Evolutionary conservation across 257 asterid species (phyloP), one percentile per base, ranked within the genome.

Genomic region (Solanum okadae): DNA sequence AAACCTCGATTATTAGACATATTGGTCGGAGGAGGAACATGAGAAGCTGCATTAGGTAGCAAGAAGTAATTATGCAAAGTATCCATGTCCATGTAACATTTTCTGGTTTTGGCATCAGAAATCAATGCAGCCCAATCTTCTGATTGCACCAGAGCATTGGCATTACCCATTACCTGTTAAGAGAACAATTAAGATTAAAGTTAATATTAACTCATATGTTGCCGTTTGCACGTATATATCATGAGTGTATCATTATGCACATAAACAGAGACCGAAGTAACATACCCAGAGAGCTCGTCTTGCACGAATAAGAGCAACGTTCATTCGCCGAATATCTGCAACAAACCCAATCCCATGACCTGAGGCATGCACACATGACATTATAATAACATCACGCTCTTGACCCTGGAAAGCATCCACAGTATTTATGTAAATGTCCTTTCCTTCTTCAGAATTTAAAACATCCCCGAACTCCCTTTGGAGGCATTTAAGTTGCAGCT

Each of bases 321-420:
- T 97, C 99, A 97, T 97, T 31, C 98, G 93, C n/a, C 99, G 98
- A 86, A 97, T 93, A 89, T 97, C 99, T 1, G 99, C 96, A 88
- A 97, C 99, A 89, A 96, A 97, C 61, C 99, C 99, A 73, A 97
- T 99, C 73, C 99, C 98, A 86, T 94, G 98, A 83, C 92, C 88
- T 35, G 99, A 96, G 10, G 99, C 99, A 87, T 99, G 98, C 49
- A 97, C 99, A 65, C 99, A 97, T 67, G 99, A 97, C 99, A 97
- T 97, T 37, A 97, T 96, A 87, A 97, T 95, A 84, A 97, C 98
- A 91, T 95, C 99, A 29, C 99, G 98, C 90, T 97, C 99, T 91
- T 97, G 99, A 85, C 99, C 99, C 91, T 96, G 99, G 93, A 97
- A 97, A 84, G 99, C 99, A 89, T 97, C 99, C 75, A 96, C 99